Evolutionary conservation across 306 rosid genomes (phyloP), one percentile per base, ranked within the genome.

Genomic region (Prunus mira): DNA sequence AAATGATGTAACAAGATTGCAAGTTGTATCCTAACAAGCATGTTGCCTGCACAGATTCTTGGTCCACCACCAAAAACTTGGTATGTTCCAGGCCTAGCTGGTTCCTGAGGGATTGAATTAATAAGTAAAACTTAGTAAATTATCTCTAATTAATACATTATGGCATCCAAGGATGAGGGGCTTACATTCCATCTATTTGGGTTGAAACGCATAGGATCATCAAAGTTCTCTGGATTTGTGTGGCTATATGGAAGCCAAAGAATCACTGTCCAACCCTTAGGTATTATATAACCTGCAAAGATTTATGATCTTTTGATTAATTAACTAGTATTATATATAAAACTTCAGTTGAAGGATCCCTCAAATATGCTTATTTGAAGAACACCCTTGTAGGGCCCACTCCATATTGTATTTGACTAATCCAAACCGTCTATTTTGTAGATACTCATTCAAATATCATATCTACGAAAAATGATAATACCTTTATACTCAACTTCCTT

Each of bases 21-120:
- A 7, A 86, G 79, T 71, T 86, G 86, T 10, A 69, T 20, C 50
- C 83, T 88, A 0, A 82, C 89, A 51, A 82, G 86, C 79, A 47
- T 84, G 75, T 82, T 88, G 54, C 89, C 86, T 1, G 83, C 83
- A 61, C 90, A 86, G 2, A 81, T 50, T 81, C 87, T 86, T 68
- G 32, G 50, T 60, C 89, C 83, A 10, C 77, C 69, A 0, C 87
- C 87, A 60, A 89, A 89, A 11, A 65, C 84, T 81, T 55, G 77
- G 83, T 20, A 75, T 2, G 88, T 47, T 20, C 85, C 84, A 0
- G 81, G 65, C 81, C 60, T 82, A 12, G 78, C 28, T 12, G 80
- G 77, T 50, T 79, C 58, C 82, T 84, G 43, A 13, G 27, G 3
- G 6, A 8, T 60, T 3, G 25, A 38, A 38, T 38, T 6, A 38